Conservation (phyloP, 345 rosid species). For the Limnanthes douglasii region DNA sequence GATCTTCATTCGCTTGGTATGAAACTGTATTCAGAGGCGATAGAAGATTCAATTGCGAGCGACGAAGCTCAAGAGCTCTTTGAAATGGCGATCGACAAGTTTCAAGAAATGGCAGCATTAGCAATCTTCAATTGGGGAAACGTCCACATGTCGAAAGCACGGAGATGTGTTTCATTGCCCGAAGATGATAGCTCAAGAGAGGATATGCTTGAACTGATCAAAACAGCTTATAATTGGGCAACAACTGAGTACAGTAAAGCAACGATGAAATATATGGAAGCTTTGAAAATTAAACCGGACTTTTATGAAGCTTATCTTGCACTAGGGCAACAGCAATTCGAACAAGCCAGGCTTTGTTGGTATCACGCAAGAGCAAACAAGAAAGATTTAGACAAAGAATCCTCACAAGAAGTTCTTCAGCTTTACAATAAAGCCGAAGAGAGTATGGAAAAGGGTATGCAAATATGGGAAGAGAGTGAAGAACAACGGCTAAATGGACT, state of each 20-base stretch:
- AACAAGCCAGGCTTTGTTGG: constrained; percentile 95
- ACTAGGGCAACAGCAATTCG: constrained; percentile 91
- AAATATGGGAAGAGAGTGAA: constrained; percentile 93
- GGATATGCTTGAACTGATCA: constrained; percentile 31
- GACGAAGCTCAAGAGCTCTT: constrained; percentile 85
- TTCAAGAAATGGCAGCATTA: constrained; percentile 96
- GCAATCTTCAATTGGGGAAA: constrained; percentile 97
- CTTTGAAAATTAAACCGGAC: constrained; percentile 69
- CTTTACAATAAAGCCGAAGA: constrained; percentile 98
- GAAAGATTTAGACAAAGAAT: constrained; percentile 43
- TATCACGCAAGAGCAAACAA: constrained; percentile 62
- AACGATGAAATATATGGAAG: constrained; percentile 61
- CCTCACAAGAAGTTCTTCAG: constrained; percentile 61
- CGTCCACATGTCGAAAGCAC: constrained; percentile 81
- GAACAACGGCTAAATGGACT: constrained; percentile 82
- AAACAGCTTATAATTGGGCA: constrained; percentile 63
- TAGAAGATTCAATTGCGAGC: constrained; percentile 75
- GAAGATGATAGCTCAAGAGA: constrained; percentile 69
- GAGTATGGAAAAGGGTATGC: constrained; percentile 94
- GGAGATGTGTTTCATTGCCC: constrained; percentile 48
- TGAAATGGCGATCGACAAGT: constrained; percentile 71
- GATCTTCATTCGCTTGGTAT: constrained; percentile 91
- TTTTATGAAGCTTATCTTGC: constrained; percentile 92
- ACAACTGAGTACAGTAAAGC: constrained; percentile 59
- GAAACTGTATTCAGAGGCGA: constrained; percentile 87